A percentile compares a stretch with the other conserved stretches of the same genome.
These are phyloP conservation scores for Oryza glumipatula DNA, from an alignment of 176 grass and related monocot genomes.

Conservation along the genomic window DNA sequence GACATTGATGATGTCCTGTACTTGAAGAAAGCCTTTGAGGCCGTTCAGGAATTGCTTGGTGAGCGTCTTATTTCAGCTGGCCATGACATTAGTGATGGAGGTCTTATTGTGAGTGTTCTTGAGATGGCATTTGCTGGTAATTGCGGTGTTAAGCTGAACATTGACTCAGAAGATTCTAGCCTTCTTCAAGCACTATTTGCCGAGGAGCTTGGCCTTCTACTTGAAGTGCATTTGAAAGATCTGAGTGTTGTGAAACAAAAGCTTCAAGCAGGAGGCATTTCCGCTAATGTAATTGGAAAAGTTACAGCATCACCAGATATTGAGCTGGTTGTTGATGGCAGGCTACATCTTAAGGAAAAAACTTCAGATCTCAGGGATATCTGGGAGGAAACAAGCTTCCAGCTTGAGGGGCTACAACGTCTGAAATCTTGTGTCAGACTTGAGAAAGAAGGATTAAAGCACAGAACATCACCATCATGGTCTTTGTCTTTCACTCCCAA, in stretches of 20 bases:
- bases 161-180: conserved; percentile 54
- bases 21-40: conserved; percentile 71
- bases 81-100: conserved; percentile 93
- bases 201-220: conserved; percentile 81
- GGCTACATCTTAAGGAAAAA: conserved; percentile 70
- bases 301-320: conserved; percentile 65
- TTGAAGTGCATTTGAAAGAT: conserved; percentile 62
- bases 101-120: conserved; percentile 75
- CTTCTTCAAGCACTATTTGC: conserved; percentile 74
- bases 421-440: conserved; percentile 78
- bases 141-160: conserved; percentile 69
- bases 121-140: conserved; percentile 98
- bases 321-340: conserved; percentile 61
- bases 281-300: conserved; percentile 63
- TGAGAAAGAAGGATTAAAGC: conserved; percentile 85
- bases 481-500: conserved; percentile 68
- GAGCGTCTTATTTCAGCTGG: conserved; percentile 71
- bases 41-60: conserved; percentile 70
- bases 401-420: conserved; percentile 78
- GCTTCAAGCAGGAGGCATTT: conserved; percentile 68
- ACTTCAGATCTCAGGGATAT: conserved; percentile 75
- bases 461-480: conserved; percentile 65
- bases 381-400: conserved; percentile 93
- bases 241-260: conserved; percentile 57
- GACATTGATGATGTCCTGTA: conserved; percentile 78